Conservation (phyloP, 2,329 filamentous ascomycete species). For the Pseudocercospora macadamiae region DNA sequence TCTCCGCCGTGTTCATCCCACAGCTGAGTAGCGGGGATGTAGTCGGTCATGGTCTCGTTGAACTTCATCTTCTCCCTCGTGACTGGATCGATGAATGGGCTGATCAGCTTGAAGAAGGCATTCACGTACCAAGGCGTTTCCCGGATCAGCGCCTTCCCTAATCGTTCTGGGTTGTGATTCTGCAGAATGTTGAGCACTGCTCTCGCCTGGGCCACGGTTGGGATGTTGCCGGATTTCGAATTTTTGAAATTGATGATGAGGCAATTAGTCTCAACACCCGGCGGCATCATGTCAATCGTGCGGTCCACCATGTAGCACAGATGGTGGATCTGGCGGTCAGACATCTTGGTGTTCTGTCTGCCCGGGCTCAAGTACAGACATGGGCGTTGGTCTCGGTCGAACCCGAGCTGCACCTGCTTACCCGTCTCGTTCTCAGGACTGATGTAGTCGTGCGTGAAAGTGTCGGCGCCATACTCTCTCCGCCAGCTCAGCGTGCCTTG, state of each 20-base stretch:
- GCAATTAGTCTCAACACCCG: constrained; percentile 82
- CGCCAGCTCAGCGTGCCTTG: constrained; percentile 83
- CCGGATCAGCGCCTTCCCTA: constrained; percentile 86
- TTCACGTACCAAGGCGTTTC: constrained; percentile 90
- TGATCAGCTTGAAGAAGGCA: constrained; percentile 95
- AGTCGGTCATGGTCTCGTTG: constrained; percentile 85
- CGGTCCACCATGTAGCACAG: constrained; percentile 95
- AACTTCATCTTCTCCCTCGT: constrained; percentile 96
- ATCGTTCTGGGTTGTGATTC: constrained; percentile 90
- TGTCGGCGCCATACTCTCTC: constrained; percentile 82
- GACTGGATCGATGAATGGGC: constrained; percentile 91
- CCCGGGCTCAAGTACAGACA: constrained; percentile 90
- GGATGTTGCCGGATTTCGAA: constrained; percentile 74
- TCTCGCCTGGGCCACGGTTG: constrained; percentile 73
- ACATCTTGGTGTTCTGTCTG: constrained; percentile 87
- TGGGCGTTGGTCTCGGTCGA: constrained; percentile 80
- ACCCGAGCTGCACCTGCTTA: constrained; percentile 89
- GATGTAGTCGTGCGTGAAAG: constrained; percentile 82
- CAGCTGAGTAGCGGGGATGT: constrained; percentile 80
- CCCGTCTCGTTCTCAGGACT: constrained; percentile 94
- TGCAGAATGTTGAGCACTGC: constrained; percentile 91
- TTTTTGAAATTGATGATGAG: constrained; percentile 91
- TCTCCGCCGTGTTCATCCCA: constrained; percentile 78
- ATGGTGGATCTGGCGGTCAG: constrained; percentile 86
- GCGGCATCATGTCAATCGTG: constrained; percentile 81